phyloP scores from a whole-genome alignment of 2,329 filamentous ascomycete species.

The Cercospora citrullina region DNA sequence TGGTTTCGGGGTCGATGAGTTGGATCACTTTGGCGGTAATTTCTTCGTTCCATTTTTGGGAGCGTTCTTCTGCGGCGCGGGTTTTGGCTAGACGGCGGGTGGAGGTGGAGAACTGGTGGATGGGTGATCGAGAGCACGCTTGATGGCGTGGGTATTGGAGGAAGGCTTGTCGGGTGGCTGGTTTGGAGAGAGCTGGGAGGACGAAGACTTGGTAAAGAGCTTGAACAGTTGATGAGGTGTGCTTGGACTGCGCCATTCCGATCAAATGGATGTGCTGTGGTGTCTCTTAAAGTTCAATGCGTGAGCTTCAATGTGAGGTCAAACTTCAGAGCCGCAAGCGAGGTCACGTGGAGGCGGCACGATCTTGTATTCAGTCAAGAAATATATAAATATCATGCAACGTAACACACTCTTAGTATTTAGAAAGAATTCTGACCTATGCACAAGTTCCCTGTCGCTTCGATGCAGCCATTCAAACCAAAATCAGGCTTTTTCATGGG shows the following conservation, averaged over 20 bases:
- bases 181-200: constrained; percentile 34
- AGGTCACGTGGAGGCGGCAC: neutral
- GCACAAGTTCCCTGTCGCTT: neutral
- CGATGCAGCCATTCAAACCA: neutral
- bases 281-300: neutral
- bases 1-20: constrained; percentile 44
- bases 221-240: constrained; percentile 29
- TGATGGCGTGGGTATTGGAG: constrained; percentile 26
- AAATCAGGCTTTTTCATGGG: neutral
- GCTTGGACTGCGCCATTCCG: constrained; percentile 21
- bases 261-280: neutral
- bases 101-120: constrained; percentile 31
- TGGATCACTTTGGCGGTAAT: constrained; percentile 50
- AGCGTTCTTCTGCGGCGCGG: constrained; percentile 43
- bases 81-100: constrained; percentile 33
- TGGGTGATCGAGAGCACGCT: constrained; percentile 20
- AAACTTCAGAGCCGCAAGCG: neutral
- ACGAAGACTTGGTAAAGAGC: constrained; percentile 50
- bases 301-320: neutral
- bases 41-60: constrained; percentile 49
- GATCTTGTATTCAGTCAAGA: neutral
- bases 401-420: neutral
- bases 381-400: neutral
- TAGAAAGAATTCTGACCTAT: neutral
- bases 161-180: constrained; percentile 11